phyloP scores from a whole-genome alignment of 306 rosid species.

The Citrullus amarus region DNA sequence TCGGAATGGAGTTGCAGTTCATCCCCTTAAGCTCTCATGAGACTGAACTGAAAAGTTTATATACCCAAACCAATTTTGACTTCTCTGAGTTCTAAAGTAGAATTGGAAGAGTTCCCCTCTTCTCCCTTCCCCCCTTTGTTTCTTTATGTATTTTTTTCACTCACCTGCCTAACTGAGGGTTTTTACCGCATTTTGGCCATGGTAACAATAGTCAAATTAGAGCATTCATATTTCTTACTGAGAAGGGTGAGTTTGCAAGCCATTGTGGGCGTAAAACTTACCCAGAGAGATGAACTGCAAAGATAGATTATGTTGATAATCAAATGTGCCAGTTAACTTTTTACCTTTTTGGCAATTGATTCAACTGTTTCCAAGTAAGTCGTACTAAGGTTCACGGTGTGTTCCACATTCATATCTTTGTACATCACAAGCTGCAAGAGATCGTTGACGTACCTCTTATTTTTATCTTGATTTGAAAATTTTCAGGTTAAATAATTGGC shows the following conservation, averaged over 20 bases:
- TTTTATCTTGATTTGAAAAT: not conserved
- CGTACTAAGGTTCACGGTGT: not conserved
- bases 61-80: conserved; percentile 46
- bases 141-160: not conserved
- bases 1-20: conserved; percentile 64
- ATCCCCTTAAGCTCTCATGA: conserved; percentile 46
- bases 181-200: not conserved
- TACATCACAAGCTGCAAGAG: not conserved
- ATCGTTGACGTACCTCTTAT: not conserved
- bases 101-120: not conserved
- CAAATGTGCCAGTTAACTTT: not conserved
- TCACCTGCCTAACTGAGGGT: not conserved
- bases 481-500: not conserved
- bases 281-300: not conserved
- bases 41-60: conserved; percentile 16
- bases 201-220: not conserved
- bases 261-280: not conserved
- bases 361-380: not conserved
- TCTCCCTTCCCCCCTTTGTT: not conserved
- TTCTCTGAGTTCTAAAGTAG: not conserved
- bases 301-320: not conserved
- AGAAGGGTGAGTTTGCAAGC: not conserved
- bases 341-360: not conserved
- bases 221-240: not conserved
- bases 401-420: not conserved